A percentile compares a stretch with the other conserved stretches of the same genome.
These are phyloP conservation scores for Claviceps sp. DNA, from an alignment of 2,329 filamentous ascomycete genomes.

Conservation along the genomic window DNA sequence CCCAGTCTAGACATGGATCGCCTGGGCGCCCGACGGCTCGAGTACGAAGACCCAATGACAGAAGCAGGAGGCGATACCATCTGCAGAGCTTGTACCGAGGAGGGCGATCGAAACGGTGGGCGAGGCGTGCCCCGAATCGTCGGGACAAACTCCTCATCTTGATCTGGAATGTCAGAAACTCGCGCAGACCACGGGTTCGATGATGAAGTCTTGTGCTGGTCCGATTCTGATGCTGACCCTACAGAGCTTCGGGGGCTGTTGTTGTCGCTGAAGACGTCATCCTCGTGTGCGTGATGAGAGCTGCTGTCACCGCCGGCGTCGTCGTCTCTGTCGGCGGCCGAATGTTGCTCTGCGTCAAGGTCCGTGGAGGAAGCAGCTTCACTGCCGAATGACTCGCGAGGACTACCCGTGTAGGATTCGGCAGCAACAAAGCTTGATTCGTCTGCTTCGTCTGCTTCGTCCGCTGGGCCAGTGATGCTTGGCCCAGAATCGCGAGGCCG, in stretches of 20 bases:
- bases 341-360: slow-evolving; percentile 9
- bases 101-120: slow-evolving; percentile 55
- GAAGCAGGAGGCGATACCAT: slow-evolving; percentile 55
- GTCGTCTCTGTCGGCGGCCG: slow-evolving; percentile 11
- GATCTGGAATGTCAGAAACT: slow-evolving; percentile 37
- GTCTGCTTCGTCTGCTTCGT: slow-evolving; percentile 10
- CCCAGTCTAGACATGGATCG: slow-evolving; percentile 42
- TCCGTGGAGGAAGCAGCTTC: slow-evolving; percentile 11
- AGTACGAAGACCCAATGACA: slow-evolving; percentile 40
- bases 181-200: slow-evolving; percentile 21
- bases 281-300: slow-evolving; percentile 38
- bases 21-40: slow-evolving; percentile 32
- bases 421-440: slow-evolving; percentile 13
- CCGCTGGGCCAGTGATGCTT: slow-evolving; percentile 6
- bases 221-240: slow-evolving; percentile 32
- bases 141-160: slow-evolving; percentile 33
- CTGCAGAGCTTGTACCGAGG: slow-evolving; percentile 56
- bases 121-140: slow-evolving; percentile 46
- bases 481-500: slow-evolving; percentile 13
- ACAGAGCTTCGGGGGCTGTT: slow-evolving; percentile 43
- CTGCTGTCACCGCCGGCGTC: slow-evolving; percentile 29
- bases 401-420: slow-evolving; percentile 10
- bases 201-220: slow-evolving; percentile 18
- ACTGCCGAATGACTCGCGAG: slow-evolving; percentile 12
- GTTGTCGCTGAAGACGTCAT: slow-evolving; percentile 46